Evolutionary conservation across 129 eudicot genomes (phyloP), one percentile per base, ranked within the genome.

Genomic region (Lactuca saligna): DNA sequence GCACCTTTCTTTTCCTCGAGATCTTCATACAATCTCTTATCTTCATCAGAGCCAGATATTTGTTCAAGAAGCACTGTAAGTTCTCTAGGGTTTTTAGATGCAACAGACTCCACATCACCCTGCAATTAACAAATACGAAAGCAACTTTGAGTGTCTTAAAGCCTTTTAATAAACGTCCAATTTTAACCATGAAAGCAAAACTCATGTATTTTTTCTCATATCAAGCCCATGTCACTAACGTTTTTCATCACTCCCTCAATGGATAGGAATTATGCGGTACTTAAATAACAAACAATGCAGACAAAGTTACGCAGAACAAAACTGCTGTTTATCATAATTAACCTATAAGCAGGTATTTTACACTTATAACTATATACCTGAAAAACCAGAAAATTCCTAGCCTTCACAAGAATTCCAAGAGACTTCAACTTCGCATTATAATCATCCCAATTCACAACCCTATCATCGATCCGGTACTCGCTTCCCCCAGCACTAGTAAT

Each of bases 51-150:
- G 38, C 99, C 99, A 60, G 99, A 94, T 33, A 94, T 94, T 82
- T 94, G 99, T 82, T 94, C 99, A 44, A 94, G 75, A 63, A 94
- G 97, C 57, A 83, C 82, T 4, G 99, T 87, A 35, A 94, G 99
- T 79, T 94, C 99, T 77, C 79, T 90, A 14, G 97, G 97, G 69
- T 94, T 94, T 76, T 94, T 94, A 29, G 97, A 90, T 25, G 99
- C 99, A 81, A 94, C 92, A 17, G 97, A 89, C 82, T 94, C 99
- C 67, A 94, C 99, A 57, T 94, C 99, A 74, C 99, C 99, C 99
- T 94, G 88, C 70, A 69, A 54, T 38, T 46, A 17, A 71, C 56
- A 54, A 66, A 17, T 10, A 61, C 11, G 25, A 33, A 72, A 53
- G 3, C 70, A 62, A 6, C 16, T 51, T 62, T 29, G 2, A 14